A percentile compares a stretch with the other conserved stretches of the same genome.
These are phyloP conservation scores for Leonotis leonurus DNA, from an alignment of 257 asterid genomes.

Conservation along the genomic window DNA sequence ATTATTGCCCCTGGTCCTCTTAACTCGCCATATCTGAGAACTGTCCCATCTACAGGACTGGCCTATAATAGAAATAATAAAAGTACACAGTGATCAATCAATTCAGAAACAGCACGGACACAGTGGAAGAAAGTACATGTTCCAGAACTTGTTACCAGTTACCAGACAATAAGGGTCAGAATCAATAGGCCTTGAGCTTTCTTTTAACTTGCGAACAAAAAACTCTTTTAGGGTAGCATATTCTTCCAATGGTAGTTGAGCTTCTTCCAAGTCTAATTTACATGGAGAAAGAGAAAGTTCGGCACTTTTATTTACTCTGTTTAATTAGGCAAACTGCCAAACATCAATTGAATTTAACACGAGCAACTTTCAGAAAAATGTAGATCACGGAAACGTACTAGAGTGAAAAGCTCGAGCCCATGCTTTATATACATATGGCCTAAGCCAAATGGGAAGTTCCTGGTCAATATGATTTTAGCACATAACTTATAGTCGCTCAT, in stretches of 20 bases:
- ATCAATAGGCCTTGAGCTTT: conserved; percentile 75
- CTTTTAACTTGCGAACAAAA: conserved; percentile 75
- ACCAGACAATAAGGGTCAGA: conserved; percentile 78
- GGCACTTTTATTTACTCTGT: neutral
- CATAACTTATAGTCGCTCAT: neutral
- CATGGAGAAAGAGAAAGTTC: neutral
- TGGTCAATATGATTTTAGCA: conserved; percentile 31
- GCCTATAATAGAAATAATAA: conserved; percentile 38
- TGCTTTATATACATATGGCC: conserved; percentile 75
- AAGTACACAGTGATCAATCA: conserved; percentile 5
- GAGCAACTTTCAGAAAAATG: neutral
- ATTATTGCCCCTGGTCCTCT: conserved; percentile 81
- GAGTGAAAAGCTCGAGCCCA: conserved; percentile 99
- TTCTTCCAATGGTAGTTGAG: conserved; percentile 75
- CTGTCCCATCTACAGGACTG: conserved; percentile 94
- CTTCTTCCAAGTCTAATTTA: conserved; percentile 75
- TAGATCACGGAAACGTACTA: conserved; percentile 37
- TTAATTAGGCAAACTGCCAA: neutral
- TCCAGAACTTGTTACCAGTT: conserved; percentile 69
- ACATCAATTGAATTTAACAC: neutral
- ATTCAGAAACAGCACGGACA: conserved; percentile 7
- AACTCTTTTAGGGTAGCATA: conserved; percentile 69
- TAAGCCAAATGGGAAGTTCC: conserved; percentile 86
- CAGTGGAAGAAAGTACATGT: conserved; percentile 12
- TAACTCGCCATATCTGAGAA: conserved; percentile 79